These are phyloP conservation scores for Pistacia vera DNA, from an alignment of 345 rosid genomes.

Conservation along the genomic window DNA sequence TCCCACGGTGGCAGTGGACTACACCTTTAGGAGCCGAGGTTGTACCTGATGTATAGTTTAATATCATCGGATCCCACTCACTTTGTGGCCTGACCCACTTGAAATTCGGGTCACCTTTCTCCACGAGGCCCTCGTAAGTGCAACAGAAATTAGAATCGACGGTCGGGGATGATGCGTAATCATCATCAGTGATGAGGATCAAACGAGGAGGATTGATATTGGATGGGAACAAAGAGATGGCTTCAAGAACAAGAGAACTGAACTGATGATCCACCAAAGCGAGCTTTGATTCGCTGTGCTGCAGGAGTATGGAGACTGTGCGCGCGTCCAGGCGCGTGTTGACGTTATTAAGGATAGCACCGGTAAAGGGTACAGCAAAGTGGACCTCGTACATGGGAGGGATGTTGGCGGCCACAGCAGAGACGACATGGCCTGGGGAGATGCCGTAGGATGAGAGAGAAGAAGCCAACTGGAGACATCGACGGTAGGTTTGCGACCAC, in stretches of 20 bases:
- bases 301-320: slow-evolving; percentile 65
- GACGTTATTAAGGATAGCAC: slow-evolving; percentile 77
- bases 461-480: slow-evolving; percentile 78
- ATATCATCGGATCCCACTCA: slow-evolving; percentile 69
- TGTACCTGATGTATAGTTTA: slow-evolving; percentile 89
- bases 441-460: slow-evolving; percentile 58
- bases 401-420: slow-evolving; percentile 68
- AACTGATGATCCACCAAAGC: slow-evolving; percentile 63
- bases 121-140: slow-evolving; percentile 55
- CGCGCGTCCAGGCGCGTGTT: slow-evolving; percentile 88
- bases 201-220: slow-evolving; percentile 40
- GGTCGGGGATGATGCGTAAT: slow-evolving; percentile 4
- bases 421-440: slow-evolving; percentile 54
- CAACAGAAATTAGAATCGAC: slow-evolving; percentile 26
- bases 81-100: slow-evolving; percentile 52
- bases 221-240: slow-evolving; percentile 42
- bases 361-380: slow-evolving; percentile 79
- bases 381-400: slow-evolving; percentile 94
- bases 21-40: slow-evolving; percentile 91
- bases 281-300: slow-evolving; percentile 67
- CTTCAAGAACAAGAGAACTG: slow-evolving; percentile 47
- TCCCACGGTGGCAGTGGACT: slow-evolving; percentile 76
- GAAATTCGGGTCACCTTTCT: slow-evolving; percentile 52
- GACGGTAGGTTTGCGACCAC: slow-evolving; percentile 75
- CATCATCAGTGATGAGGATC: slow-evolving; percentile 48